Conservation (phyloP, 2,329 filamentous ascomycete genomes). For the Spiromastix sp. region DNA sequence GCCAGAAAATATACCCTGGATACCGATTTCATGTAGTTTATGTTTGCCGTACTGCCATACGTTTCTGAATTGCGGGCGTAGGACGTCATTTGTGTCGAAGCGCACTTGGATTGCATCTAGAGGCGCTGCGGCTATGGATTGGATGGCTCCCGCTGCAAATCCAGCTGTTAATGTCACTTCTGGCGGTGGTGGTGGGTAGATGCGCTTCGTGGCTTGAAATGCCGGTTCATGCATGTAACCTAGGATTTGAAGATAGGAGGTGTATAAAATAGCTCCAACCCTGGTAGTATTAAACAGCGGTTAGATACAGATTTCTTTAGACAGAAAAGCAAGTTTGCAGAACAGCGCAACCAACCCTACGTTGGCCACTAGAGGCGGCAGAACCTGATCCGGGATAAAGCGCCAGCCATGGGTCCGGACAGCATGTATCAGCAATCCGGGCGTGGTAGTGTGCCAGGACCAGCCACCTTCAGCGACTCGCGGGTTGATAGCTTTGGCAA, state of each 20-base stretch:
- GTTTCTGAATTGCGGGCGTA: slow-evolving; percentile 48
- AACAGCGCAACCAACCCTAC: slow-evolving; percentile 35
- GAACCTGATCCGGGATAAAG: slow-evolving; percentile 54
- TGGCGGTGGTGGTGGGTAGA: slow-evolving; percentile 49
- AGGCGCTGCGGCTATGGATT: slow-evolving; percentile 52
- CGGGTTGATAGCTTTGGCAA: slow-evolving; percentile 54
- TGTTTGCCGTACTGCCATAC: slow-evolving; percentile 54
- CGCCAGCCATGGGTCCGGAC: slow-evolving; percentile 52
- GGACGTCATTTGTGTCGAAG: slow-evolving; percentile 48
- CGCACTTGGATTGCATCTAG: slow-evolving; percentile 54
- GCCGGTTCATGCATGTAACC: slow-evolving; percentile 48
- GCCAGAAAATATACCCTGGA: slow-evolving; percentile 53
- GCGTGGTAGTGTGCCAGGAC: slow-evolving; percentile 52
- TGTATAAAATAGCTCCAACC: slow-evolving; percentile 53
- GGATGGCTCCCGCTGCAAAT: slow-evolving; percentile 47
- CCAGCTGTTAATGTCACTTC: slow-evolving; percentile 48
- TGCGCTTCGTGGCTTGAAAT: slow-evolving; percentile 44
- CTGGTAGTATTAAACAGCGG: slow-evolving; percentile 19
- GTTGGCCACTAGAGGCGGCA: slow-evolving; percentile 54
- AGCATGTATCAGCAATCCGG: slow-evolving; percentile 51
- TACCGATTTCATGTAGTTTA: slow-evolving; percentile 50
- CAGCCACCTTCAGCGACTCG: slow-evolving; percentile 36
- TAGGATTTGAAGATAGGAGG: slow-evolving; percentile 51
- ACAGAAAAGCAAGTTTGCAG: background rate
- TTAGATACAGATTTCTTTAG: background rate